Percentiles rank a stretch among this genome's conserved stretches.
phyloP scores from a whole-genome alignment of 129 eudicot genomes.

The Flaveria linearis region DNA sequence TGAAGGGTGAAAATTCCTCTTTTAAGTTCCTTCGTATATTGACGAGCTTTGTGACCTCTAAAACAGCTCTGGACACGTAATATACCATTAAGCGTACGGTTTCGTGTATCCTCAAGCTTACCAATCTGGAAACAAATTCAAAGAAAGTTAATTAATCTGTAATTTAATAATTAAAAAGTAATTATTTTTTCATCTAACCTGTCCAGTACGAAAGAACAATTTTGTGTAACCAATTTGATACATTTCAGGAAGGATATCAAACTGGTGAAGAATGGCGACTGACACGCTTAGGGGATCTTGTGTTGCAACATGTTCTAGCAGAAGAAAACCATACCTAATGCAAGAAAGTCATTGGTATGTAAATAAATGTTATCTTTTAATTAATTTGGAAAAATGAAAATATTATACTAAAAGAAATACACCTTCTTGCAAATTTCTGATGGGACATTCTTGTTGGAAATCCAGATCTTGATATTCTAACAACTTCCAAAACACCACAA shows the following conservation, averaged over 20 bases:
- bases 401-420: neutral
- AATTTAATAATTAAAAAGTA: neutral
- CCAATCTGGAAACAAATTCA: conserved; percentile 57
- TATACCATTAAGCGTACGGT: conserved; percentile 91
- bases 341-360: conserved; percentile 22
- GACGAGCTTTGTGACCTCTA: conserved; percentile 92
- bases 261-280: conserved; percentile 90
- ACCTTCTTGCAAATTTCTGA: conserved; percentile 95
- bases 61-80: conserved; percentile 97
- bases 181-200: conserved; percentile 47
- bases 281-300: conserved; percentile 91
- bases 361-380: neutral
- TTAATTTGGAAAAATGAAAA: neutral
- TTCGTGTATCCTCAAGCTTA: conserved; percentile 95
- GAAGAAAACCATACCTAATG: conserved; percentile 88
- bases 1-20: conserved; percentile 69
- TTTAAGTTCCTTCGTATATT: conserved; percentile 50
- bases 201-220: conserved; percentile 91
- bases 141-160: neutral
- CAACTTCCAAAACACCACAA: conserved; percentile 97
- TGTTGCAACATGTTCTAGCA: conserved; percentile 67
- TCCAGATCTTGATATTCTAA: conserved; percentile 91
- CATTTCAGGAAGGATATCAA: conserved; percentile 90
- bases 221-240: conserved; percentile 96
- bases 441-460: conserved; percentile 94